Evolutionary conservation across 2,329 filamentous ascomycete species (phyloP).

Genomic region (Cordyceps cicadae): DNA sequence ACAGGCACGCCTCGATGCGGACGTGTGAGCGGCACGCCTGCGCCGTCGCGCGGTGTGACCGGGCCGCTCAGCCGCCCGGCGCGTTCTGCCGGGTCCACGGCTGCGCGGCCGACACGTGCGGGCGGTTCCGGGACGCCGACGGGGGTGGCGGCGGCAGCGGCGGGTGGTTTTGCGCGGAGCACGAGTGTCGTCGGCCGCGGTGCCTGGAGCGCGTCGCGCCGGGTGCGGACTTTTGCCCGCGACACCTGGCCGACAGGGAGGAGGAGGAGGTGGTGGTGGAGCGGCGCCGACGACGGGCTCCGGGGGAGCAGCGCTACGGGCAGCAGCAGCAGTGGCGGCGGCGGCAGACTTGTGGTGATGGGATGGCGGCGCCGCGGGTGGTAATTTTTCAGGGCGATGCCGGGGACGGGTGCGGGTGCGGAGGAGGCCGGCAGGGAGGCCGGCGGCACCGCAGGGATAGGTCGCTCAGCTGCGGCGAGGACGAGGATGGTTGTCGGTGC

Average conservation of each 20-base stretch:
- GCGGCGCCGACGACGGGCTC: no score
- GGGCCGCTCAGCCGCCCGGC: background rate
- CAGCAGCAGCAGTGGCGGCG: no score
- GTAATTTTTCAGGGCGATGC: background rate
- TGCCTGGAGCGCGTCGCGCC: background rate
- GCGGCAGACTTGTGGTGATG: background rate
- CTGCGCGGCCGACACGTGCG: conserved; percentile 8
- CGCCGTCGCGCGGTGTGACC: conserved; percentile 2
- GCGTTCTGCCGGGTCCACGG: background rate
- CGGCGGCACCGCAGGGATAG: background rate
- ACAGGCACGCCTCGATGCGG: background rate
- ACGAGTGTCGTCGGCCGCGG: conserved; percentile 2
- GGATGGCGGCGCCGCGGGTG: background rate
- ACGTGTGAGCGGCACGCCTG: conserved; percentile 8
- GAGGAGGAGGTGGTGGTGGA: background rate
- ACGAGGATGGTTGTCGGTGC: background rate
- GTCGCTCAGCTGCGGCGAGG: background rate
- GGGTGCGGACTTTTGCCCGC: background rate
- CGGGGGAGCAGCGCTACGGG: background rate
- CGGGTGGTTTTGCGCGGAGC: conserved; percentile 5
- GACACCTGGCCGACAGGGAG: background rate
- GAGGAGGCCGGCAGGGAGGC: background rate
- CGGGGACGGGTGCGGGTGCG: background rate
- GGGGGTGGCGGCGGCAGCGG: no score
- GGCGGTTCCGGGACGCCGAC: conserved; percentile 3